phyloP scores from a whole-genome alignment of 805 yeast species.

The Candida coleopterorum region DNA sequence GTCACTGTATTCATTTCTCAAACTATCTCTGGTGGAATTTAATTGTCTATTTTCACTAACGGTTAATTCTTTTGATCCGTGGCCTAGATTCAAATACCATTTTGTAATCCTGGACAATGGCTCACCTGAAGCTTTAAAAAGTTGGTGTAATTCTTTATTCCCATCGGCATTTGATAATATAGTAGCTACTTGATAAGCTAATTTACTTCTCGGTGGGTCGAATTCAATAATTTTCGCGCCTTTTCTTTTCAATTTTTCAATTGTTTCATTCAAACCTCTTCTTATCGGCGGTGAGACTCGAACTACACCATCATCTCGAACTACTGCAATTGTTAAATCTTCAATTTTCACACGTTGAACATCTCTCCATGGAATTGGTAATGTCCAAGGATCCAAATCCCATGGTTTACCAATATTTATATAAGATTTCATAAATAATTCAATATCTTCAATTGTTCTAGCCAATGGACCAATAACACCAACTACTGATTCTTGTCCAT shows the following conservation, averaged over 20 bases:
- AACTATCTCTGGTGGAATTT: slow-evolving; percentile 50
- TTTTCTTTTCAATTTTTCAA: slow-evolving; percentile 49
- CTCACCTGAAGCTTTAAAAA: slow-evolving; percentile 60
- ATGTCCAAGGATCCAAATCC: slow-evolving; percentile 43
- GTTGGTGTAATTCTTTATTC: slow-evolving; percentile 48
- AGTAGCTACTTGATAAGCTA: slow-evolving; percentile 55
- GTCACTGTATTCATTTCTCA: slow-evolving; percentile 54
- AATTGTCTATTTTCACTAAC: slow-evolving; percentile 52
- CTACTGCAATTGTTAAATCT: slow-evolving; percentile 53
- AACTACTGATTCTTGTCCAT: slow-evolving; percentile 62
- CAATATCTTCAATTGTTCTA: slow-evolving; percentile 60
- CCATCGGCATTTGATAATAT: slow-evolving; percentile 67
- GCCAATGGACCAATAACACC: slow-evolving; percentile 70
- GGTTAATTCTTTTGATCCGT: slow-evolving; percentile 45
- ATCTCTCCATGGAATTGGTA: slow-evolving; percentile 52
- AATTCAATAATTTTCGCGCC: slow-evolving; percentile 55
- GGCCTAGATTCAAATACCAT: slow-evolving; percentile 55
- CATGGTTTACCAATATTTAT: slow-evolving; percentile 64
- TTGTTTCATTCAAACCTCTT: slow-evolving; percentile 52
- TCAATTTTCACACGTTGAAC: slow-evolving; percentile 34
- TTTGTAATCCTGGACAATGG: slow-evolving; percentile 61
- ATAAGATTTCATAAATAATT: slow-evolving; percentile 58
- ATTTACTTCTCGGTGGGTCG: slow-evolving; percentile 52
- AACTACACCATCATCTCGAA: slow-evolving; percentile 60
- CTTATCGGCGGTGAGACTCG: slow-evolving; percentile 63